Evolutionary conservation across 768 basidiomycete genomes (phyloP).

Genomic region (Rhizopogon vesiculosus): DNA sequence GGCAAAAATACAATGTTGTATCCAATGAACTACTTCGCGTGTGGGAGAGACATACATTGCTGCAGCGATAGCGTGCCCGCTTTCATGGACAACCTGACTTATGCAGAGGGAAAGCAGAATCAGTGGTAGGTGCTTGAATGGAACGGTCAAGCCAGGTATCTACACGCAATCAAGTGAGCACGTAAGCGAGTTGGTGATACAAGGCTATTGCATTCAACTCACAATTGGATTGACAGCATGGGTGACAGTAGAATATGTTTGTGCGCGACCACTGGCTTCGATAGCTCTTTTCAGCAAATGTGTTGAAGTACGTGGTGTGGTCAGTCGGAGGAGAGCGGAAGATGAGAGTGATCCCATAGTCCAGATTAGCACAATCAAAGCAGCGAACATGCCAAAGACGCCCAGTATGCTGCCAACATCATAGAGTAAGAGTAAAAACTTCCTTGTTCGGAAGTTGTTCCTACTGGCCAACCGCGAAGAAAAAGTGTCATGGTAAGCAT

Average conservation of each 20-base stretch:
- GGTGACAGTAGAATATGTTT: not conserved
- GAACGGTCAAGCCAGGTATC: constrained; percentile 84
- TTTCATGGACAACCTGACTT: constrained; percentile 73
- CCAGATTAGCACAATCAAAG: constrained; percentile 35
- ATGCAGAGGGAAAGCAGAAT: constrained; percentile 58
- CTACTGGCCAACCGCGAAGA: constrained; percentile 28
- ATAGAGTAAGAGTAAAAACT: constrained; percentile 37
- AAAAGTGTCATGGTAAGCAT: constrained; percentile 43
- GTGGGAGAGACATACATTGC: constrained; percentile 50
- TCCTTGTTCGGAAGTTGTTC: constrained; percentile 20
- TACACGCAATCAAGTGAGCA: constrained; percentile 19
- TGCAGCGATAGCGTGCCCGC: constrained; percentile 74
- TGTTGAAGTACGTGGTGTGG: not conserved
- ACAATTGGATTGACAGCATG: constrained; percentile 26
- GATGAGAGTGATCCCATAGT: constrained; percentile 20
- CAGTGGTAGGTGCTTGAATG: constrained; percentile 63
- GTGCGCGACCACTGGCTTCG: not conserved
- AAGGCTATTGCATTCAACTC: constrained; percentile 9
- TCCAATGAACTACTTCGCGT: not conserved
- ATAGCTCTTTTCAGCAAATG: not conserved
- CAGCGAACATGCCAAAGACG: constrained; percentile 43
- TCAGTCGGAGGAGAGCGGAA: constrained; percentile 8
- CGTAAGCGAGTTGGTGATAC: not conserved
- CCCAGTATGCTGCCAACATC: constrained; percentile 43
- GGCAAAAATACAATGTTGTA: not conserved